These are phyloP conservation scores for Bacidia gigantensis DNA, from an alignment of 495 filamentous ascomycete species.

Conservation along the genomic window DNA sequence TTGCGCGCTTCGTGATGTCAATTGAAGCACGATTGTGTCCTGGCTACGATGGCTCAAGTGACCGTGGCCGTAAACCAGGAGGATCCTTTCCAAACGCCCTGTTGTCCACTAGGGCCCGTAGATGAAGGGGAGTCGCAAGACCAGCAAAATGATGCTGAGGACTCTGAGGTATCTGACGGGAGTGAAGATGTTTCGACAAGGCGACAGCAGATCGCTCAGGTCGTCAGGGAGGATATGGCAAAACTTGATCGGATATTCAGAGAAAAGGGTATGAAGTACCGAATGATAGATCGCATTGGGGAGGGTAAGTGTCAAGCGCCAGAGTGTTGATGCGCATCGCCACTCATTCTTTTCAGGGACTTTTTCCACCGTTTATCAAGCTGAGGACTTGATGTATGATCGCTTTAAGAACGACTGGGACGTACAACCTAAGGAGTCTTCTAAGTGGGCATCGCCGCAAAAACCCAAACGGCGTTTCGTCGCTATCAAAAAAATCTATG, in stretches of 20 bases:
- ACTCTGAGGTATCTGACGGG: conserved; percentile 18
- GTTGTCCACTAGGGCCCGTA: too few relatives aligned
- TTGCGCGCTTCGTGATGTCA: neutral
- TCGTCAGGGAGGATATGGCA: conserved; percentile 71
- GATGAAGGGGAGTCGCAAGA: too few relatives aligned
- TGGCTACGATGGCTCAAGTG: neutral
- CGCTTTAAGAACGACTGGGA: conserved; percentile 82
- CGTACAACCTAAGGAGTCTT: conserved; percentile 45
- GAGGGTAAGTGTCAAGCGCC: conserved; percentile 47
- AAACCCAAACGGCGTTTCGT: conserved; percentile 56
- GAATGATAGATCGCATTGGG: conserved; percentile 90
- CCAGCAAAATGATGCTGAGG: conserved; percentile 22
- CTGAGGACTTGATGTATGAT: conserved; percentile 85
- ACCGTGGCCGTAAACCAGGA: neutral
- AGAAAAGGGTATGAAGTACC: conserved; percentile 68
- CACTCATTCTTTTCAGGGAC: conserved; percentile 44
- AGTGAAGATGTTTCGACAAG: conserved; percentile 36
- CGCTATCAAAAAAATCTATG: conserved; percentile 97
- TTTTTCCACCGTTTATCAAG: conserved; percentile 97
- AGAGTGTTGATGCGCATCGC: neutral
- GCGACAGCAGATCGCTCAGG: conserved; percentile 54
- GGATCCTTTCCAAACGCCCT: neutral
- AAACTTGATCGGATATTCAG: conserved; percentile 69
- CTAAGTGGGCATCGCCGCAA: conserved; percentile 46
- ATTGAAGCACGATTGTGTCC: neutral